Evolutionary conservation across 23 red algal species (phyloP).

Genomic region (Gracilaria domingensis): DNA sequence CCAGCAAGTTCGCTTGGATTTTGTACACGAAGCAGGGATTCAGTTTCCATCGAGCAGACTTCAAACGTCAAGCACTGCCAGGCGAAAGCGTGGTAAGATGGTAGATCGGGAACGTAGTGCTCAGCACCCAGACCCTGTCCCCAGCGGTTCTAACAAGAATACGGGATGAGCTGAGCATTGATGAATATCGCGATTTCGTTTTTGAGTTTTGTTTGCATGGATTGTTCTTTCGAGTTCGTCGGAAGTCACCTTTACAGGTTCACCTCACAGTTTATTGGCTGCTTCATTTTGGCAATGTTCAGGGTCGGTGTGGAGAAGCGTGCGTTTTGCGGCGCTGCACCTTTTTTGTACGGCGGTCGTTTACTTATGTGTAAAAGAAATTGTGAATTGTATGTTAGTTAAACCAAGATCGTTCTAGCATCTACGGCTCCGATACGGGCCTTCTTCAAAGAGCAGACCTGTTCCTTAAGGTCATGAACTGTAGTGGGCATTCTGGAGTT

Average conservation of each 20-base stretch:
- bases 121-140: background rate
- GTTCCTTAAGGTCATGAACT: too few species aligned
- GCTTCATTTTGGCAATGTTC: background rate
- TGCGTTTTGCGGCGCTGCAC: background rate
- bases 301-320: background rate
- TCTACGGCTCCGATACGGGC: too few species aligned
- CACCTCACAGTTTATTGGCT: background rate
- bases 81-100: slow-evolving; percentile 34
- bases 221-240: background rate
- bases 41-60: slow-evolving; percentile 29
- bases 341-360: background rate
- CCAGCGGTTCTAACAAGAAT: slow-evolving; percentile 8
- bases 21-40: slow-evolving; percentile 49
- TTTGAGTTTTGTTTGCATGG: background rate
- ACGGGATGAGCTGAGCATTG: background rate
- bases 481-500: too few species aligned
- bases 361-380: slow-evolving; percentile 8
- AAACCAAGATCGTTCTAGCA: background rate
- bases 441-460: too few species aligned
- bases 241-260: background rate
- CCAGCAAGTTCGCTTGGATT: slow-evolving; percentile 38
- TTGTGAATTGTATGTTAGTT: slow-evolving; percentile 20
- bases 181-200: background rate
- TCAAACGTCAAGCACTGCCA: background rate
- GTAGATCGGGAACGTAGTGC: slow-evolving; percentile 16